Evolutionary conservation across 495 filamentous ascomycete species (phyloP).

Genomic region (Sordaria brevicollis): DNA sequence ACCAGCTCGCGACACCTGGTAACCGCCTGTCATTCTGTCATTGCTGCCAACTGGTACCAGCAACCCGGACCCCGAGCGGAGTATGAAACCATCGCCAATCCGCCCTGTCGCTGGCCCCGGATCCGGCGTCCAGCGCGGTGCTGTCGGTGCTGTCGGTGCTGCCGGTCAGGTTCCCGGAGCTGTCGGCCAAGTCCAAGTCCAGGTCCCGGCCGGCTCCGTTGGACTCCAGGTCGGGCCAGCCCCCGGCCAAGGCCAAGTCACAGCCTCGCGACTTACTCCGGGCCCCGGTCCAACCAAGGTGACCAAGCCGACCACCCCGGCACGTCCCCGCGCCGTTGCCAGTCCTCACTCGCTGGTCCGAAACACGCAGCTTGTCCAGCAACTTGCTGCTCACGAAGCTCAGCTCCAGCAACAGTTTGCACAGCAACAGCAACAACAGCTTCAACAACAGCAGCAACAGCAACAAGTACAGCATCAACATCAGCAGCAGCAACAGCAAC

Average conservation of each 20-base stretch:
- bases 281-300: slow-evolving; percentile 34
- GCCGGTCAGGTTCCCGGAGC: background rate
- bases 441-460: background rate
- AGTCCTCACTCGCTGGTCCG: slow-evolving; percentile 5
- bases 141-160: background rate
- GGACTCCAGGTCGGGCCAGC: background rate
- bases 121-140: background rate
- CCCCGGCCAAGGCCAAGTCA: background rate
- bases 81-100: slow-evolving; percentile 18
- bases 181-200: background rate
- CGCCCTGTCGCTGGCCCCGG: slow-evolving; percentile 5
- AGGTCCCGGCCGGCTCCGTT: background rate
- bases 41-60: background rate
- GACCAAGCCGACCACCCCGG: slow-evolving; percentile 27
- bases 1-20: slow-evolving; percentile 1
- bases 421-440: background rate
- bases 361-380: slow-evolving; percentile 7
- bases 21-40: background rate
- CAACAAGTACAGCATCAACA: background rate
- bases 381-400: background rate
- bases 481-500: background rate
- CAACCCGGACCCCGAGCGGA: background rate
- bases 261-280: slow-evolving; percentile 19
- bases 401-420: background rate
- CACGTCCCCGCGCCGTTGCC: slow-evolving; percentile 16